These are phyloP conservation scores for Chrysosporium queenslandicum DNA, from an alignment of 2,329 filamentous ascomycete species.

Conservation along the genomic window DNA sequence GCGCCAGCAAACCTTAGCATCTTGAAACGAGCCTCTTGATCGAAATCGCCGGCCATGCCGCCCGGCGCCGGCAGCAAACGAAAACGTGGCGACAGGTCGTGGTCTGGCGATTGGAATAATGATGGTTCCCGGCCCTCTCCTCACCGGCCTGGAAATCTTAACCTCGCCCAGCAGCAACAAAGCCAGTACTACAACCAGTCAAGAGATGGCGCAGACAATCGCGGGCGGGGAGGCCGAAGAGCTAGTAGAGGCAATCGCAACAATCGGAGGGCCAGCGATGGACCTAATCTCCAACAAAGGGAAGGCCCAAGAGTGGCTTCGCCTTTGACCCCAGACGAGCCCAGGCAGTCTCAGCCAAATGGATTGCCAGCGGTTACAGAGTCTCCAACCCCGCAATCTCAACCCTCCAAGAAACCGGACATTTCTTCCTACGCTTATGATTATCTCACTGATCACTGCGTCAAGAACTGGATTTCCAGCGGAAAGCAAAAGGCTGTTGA, in stretches of 20 bases:
- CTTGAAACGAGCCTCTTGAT: conserved; percentile 21
- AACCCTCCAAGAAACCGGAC: conserved; percentile 13
- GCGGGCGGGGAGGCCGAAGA: conserved; percentile 32
- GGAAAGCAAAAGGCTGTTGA: conserved; percentile 60
- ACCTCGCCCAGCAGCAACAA: conserved; percentile 45
- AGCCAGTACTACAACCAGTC: conserved; percentile 27
- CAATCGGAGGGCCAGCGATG: conserved; percentile 30
- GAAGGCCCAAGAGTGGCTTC: conserved; percentile 25
- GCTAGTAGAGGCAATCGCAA: conserved; percentile 32
- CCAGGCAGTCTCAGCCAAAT: conserved; percentile 26
- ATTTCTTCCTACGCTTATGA: conserved; percentile 57
- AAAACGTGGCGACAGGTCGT: conserved; percentile 42
- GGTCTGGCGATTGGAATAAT: conserved; percentile 34
- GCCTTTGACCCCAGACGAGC: conserved; percentile 23
- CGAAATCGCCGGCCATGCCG: conserved; percentile 38
- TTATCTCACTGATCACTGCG: conserved; percentile 59
- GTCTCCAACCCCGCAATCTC: conserved; percentile 19
- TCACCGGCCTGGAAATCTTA: conserved; percentile 39
- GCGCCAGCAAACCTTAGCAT: conserved; percentile 20
- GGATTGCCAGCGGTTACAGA: conserved; percentile 20
- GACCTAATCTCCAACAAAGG: conserved; percentile 28
- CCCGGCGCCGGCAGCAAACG: conserved; percentile 45
- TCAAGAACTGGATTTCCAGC: conserved; percentile 56
- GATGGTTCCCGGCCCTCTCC: conserved; percentile 37
- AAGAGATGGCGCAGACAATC: conserved; percentile 31